Percentiles rank a stretch among this genome's conserved stretches.
phyloP scores from a whole-genome alignment of 176 grass and related monocot species.

The Dactylis glomerata region DNA sequence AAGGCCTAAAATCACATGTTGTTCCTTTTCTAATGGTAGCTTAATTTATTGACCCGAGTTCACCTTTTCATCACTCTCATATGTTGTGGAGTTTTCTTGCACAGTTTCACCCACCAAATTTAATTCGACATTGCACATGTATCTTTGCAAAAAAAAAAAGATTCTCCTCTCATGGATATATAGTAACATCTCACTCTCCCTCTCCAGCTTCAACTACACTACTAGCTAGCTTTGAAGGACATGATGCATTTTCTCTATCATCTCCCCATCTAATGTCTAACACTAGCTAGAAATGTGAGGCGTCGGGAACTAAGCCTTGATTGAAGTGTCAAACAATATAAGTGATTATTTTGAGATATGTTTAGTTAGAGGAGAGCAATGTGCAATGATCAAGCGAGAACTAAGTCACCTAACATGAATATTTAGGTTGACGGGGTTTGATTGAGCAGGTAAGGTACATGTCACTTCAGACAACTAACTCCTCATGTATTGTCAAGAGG shows the following conservation, averaged over 20 bases:
- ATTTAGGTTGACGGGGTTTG: neutral
- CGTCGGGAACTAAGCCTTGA: neutral
- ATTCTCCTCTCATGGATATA: neutral
- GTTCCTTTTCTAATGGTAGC: neutral
- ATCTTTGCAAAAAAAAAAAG: too few species aligned
- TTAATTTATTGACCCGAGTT: neutral
- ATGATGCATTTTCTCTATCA: neutral
- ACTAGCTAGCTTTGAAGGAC: neutral
- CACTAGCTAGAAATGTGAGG: neutral
- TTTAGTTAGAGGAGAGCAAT: neutral
- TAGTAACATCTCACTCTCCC: neutral
- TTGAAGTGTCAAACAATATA: neutral
- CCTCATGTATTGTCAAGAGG: neutral
- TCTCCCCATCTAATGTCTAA: neutral
- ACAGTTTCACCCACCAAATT: neutral
- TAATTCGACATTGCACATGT: neutral
- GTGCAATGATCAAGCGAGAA: neutral
- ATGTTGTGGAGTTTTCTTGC: neutral
- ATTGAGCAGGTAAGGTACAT: neutral
- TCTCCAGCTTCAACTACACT: neutral
- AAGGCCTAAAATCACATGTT: too few species aligned
- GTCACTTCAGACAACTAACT: neutral
- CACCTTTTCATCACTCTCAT: neutral
- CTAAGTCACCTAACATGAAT: neutral
- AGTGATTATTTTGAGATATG: neutral